phyloP scores from a whole-genome alignment of 192 early-diverging fungal species.

The Coemansia sp. region DNA sequence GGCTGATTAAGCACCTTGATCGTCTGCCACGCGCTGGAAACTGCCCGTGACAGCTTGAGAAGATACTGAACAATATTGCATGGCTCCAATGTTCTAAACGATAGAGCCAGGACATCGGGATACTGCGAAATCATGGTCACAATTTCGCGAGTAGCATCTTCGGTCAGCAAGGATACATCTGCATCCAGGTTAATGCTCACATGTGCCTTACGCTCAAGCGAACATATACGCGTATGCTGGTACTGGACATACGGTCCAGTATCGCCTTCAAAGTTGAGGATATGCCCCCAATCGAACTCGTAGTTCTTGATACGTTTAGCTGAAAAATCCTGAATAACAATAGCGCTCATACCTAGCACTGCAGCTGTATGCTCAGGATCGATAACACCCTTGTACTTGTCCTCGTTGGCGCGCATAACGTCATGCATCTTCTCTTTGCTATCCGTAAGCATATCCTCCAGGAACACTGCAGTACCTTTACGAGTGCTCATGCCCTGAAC shows the following conservation, averaged over 20 bases:
- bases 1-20: slow-evolving; percentile 75
- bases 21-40: slow-evolving; percentile 74
- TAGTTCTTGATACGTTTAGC: slow-evolving; percentile 94
- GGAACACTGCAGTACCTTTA: slow-evolving; percentile 91
- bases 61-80: slow-evolving; percentile 82
- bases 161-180: slow-evolving; percentile 68
- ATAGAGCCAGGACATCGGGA: slow-evolving; percentile 78
- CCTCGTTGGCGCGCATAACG: slow-evolving; percentile 86
- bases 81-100: slow-evolving; percentile 71
- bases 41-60: slow-evolving; percentile 75
- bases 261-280: slow-evolving; percentile 95
- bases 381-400: slow-evolving; percentile 79
- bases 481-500: slow-evolving; percentile 95
- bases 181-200: slow-evolving; percentile 61
- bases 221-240: slow-evolving; percentile 95
- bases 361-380: slow-evolving; percentile 81
- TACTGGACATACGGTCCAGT: slow-evolving; percentile 99
- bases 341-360: slow-evolving; percentile 87
- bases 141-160: slow-evolving; percentile 67
- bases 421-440: slow-evolving; percentile 86
- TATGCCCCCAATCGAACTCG: slow-evolving; percentile 84
- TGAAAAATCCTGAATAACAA: slow-evolving; percentile 88
- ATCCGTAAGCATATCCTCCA: slow-evolving; percentile 89
- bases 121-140: slow-evolving; percentile 76
- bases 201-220: slow-evolving; percentile 81